phyloP scores from a whole-genome alignment of 78 protist species.

The Guillardia theta region DNA sequence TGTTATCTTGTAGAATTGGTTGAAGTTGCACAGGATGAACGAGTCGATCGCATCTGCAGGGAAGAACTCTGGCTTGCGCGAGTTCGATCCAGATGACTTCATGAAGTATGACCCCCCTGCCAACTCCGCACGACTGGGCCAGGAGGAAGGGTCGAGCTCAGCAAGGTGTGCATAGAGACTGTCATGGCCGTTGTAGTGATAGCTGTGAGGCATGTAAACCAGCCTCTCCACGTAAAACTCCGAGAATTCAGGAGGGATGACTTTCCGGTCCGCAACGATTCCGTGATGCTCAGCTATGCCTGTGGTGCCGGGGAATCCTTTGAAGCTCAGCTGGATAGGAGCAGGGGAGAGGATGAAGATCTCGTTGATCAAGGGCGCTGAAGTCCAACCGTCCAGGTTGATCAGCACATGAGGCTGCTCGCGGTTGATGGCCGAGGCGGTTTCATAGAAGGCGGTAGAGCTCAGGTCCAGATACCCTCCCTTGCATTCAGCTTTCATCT shows the following conservation, averaged over 20 bases:
- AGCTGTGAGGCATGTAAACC: not conserved
- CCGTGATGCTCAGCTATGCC: not conserved
- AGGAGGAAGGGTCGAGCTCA: not conserved
- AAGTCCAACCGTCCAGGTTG: constrained; percentile 21
- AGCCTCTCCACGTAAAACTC: not conserved
- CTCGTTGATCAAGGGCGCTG: not conserved
- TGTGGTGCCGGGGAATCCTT: not conserved
- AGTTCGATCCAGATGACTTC: too few species aligned
- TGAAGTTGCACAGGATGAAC: not conserved
- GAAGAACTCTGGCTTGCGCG: too few species aligned
- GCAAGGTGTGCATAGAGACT: not conserved
- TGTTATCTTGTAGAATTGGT: not conserved
- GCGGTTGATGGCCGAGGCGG: not conserved
- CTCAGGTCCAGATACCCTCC: not conserved
- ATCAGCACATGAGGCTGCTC: not conserved
- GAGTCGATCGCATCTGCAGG: not conserved
- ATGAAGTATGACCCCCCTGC: too few species aligned
- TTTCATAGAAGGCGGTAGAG: not conserved
- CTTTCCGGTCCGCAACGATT: not conserved
- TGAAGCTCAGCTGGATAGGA: not conserved
- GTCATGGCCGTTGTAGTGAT: constrained; percentile 33
- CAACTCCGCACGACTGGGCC: too few species aligned
- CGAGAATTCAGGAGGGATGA: not conserved
- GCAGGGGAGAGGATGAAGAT: not conserved
- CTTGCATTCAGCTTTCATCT: not conserved